phyloP scores from a whole-genome alignment of 805 yeast species.

The Saccharomycopsis sp. region DNA sequence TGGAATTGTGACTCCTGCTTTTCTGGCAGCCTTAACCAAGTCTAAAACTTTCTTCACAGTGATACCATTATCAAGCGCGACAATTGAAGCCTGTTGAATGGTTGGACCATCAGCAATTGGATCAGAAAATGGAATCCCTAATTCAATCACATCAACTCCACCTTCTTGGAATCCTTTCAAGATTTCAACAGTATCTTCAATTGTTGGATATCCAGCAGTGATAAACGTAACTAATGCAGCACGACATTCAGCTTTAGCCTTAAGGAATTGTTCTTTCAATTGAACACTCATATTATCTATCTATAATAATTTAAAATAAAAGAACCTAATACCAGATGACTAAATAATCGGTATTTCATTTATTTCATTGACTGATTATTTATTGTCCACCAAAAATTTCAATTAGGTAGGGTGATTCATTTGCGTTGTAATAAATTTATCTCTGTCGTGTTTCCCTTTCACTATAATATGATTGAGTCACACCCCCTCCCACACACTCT shows the following conservation, averaged over 20 bases:
- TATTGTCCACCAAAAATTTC: neutral
- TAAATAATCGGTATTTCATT: neutral
- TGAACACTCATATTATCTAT: constrained; percentile 20
- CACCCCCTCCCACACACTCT: too few relatives aligned
- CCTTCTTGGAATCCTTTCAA: constrained; percentile 86
- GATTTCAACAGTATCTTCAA: constrained; percentile 82
- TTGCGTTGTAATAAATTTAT: neutral
- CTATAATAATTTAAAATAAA: neutral
- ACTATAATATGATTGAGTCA: neutral
- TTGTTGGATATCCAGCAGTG: constrained; percentile 90
- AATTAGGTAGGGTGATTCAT: neutral
- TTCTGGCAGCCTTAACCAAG: constrained; percentile 68
- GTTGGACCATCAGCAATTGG: constrained; percentile 99
- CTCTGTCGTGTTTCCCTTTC: neutral
- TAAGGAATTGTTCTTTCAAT: constrained; percentile 47
- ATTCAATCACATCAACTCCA: constrained; percentile 91
- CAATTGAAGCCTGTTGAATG: constrained; percentile 79
- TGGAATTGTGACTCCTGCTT: constrained; percentile 80
- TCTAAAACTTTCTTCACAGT: constrained; percentile 65
- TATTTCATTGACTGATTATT: neutral
- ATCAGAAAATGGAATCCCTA: constrained; percentile 95
- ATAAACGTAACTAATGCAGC: constrained; percentile 86
- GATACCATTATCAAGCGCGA: constrained; percentile 79
- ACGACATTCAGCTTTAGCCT: constrained; percentile 56
- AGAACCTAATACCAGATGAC: neutral